phyloP scores from a whole-genome alignment of 2,329 filamentous ascomycete genomes.

The Pseudophaeomoniella oleicola region DNA sequence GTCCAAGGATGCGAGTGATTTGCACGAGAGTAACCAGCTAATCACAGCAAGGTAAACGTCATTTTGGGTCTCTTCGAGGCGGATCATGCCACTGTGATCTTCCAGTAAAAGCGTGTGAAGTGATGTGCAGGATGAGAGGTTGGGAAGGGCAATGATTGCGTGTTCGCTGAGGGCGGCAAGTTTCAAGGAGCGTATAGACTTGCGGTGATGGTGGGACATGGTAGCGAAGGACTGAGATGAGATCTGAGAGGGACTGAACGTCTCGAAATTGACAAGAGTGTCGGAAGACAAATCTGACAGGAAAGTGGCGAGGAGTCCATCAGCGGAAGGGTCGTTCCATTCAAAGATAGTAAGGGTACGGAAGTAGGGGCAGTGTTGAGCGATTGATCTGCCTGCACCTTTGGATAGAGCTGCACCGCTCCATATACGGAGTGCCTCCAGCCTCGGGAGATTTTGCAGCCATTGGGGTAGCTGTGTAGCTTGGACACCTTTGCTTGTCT shows the following conservation, averaged over 20 bases:
- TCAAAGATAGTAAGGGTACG: slow-evolving; percentile 43
- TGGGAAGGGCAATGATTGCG: slow-evolving; percentile 32
- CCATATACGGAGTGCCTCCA: slow-evolving; percentile 45
- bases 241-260: slow-evolving; percentile 41
- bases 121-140: slow-evolving; percentile 33
- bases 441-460: slow-evolving; percentile 41
- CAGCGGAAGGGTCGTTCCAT: slow-evolving; percentile 35
- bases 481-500: background rate
- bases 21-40: slow-evolving; percentile 41
- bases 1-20: slow-evolving; percentile 32
- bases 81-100: slow-evolving; percentile 26
- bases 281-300: slow-evolving; percentile 41
- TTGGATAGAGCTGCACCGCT: slow-evolving; percentile 45
- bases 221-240: slow-evolving; percentile 39
- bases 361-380: slow-evolving; percentile 45
- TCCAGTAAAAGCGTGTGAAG: slow-evolving; percentile 35
- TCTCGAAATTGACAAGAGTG: slow-evolving; percentile 43
- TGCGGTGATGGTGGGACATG: slow-evolving; percentile 34
- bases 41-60: slow-evolving; percentile 37
- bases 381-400: slow-evolving; percentile 39
- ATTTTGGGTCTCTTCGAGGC: slow-evolving; percentile 36
- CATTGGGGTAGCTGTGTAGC: slow-evolving; percentile 30
- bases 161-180: slow-evolving; percentile 33
- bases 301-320: slow-evolving; percentile 44
- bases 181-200: slow-evolving; percentile 40